Percentiles rank a stretch among this genome's conserved stretches.
Conservation (phyloP, 2,329 filamentous ascomycete species). For the Aspergillus fumigatiaffinis region DNA sequence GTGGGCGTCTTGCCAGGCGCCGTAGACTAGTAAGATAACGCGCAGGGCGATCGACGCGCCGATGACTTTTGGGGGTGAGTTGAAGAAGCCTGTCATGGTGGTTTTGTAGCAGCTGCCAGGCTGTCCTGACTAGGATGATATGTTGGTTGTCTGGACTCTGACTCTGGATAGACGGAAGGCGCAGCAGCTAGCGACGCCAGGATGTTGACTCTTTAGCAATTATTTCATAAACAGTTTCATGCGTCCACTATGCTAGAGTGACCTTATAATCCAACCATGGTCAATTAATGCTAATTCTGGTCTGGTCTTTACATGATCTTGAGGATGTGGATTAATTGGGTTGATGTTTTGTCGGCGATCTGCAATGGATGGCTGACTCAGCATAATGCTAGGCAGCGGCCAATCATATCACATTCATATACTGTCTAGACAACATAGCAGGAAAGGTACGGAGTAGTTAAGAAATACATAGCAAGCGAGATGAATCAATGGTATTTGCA, state of each 20-base stretch:
- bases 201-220: neutral
- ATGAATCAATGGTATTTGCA: neutral
- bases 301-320: neutral
- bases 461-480: neutral
- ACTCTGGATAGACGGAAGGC: neutral
- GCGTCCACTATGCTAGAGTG: neutral
- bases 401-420: neutral
- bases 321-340: neutral
- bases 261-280: neutral
- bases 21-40: constrained; percentile 73
- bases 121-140: neutral
- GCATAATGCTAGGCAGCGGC: neutral
- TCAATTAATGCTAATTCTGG: neutral
- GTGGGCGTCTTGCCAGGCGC: constrained; percentile 85
- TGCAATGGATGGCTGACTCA: constrained; percentile 4
- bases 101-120: too few relatives aligned
- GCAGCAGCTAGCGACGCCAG: too few relatives aligned
- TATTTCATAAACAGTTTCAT: neutral
- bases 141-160: constrained; percentile 8
- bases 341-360: neutral
- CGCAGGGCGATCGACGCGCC: constrained; percentile 58
- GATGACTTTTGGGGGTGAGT: constrained; percentile 32
- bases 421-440: neutral
- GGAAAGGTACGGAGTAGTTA: too few relatives aligned
- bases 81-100: constrained; percentile 26